These are phyloP conservation scores for Phyllostachys edulis DNA, from an alignment of 176 grass and related monocot species.

Conservation along the genomic window DNA sequence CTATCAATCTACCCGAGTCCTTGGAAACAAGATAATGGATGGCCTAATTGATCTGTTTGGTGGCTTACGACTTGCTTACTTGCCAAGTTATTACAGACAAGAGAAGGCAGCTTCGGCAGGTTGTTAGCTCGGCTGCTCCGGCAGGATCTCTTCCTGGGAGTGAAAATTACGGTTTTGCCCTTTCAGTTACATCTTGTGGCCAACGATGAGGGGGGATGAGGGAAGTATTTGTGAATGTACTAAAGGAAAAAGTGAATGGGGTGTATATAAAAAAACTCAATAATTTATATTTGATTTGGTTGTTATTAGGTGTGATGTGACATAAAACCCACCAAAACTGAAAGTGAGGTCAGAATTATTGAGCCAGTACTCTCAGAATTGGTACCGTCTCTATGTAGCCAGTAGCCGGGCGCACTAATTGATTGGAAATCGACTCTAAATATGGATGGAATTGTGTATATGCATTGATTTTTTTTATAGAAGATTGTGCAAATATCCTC, in stretches of 20 bases:
- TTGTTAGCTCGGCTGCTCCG: constrained; percentile 27
- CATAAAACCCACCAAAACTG: constrained; percentile 26
- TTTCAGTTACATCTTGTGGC: not conserved
- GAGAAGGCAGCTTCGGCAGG: not conserved
- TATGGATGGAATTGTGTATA: not conserved
- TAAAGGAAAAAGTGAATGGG: constrained; percentile 8
- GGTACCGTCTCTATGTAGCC: not conserved
- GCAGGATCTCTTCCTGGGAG: not conserved
- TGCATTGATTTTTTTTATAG: not conserved
- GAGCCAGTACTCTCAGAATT: not conserved
- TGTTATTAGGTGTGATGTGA: constrained; percentile 23
- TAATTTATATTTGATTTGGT: not conserved
- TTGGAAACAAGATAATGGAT: constrained; percentile 3
- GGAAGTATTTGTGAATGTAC: constrained; percentile 29
- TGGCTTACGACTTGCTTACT: constrained; percentile 39
- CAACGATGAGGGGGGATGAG: not conserved
- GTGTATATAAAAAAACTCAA: not conserved
- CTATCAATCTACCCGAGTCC: not conserved
- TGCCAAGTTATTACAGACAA: constrained; percentile 8
- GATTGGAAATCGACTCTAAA: not conserved
- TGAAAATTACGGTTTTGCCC: not conserved
- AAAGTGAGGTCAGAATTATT: constrained; percentile 2
- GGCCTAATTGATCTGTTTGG: not conserved
- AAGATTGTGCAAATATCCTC: not conserved
- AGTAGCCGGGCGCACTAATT: not conserved